A percentile compares a stretch with the other conserved stretches of the same genome.
phyloP scores from a whole-genome alignment of 768 basidiomycete species.

The Phylloporus scabripes region DNA sequence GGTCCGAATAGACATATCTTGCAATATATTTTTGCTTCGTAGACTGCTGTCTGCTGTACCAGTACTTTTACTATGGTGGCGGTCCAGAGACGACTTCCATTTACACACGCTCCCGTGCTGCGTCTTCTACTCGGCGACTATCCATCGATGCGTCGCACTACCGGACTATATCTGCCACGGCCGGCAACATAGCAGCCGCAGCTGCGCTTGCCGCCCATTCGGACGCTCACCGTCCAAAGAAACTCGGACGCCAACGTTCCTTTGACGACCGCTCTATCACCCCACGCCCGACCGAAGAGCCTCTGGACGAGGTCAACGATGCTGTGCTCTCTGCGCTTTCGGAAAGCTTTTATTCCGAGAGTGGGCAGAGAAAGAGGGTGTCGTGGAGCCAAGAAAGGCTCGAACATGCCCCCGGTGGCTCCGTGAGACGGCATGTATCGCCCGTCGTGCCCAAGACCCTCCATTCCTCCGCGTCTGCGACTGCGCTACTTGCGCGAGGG shows the following conservation, averaged over 20 bases:
- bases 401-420: slow-evolving; percentile 39
- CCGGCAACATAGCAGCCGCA: slow-evolving; percentile 66
- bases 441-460: slow-evolving; percentile 30
- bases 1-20: slow-evolving; percentile 64
- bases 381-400: slow-evolving; percentile 72
- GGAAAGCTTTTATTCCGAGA: slow-evolving; percentile 77
- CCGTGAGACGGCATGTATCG: slow-evolving; percentile 35
- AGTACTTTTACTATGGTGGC: slow-evolving; percentile 75
- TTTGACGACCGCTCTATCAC: slow-evolving; percentile 16
- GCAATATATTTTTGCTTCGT: slow-evolving; percentile 87
- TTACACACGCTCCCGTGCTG: slow-evolving; percentile 39
- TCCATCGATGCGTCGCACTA: slow-evolving; percentile 60
- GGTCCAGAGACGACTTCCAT: slow-evolving; percentile 31
- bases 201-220: slow-evolving; percentile 65
- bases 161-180: slow-evolving; percentile 62
- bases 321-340: slow-evolving; percentile 52
- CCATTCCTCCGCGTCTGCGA: slow-evolving; percentile 22
- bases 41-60: slow-evolving; percentile 67
- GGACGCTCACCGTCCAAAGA: slow-evolving; percentile 37
- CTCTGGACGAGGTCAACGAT: slow-evolving; percentile 45
- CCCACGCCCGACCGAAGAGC: slow-evolving; percentile 19
- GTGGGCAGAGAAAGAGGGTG: slow-evolving; percentile 50
- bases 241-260: slow-evolving; percentile 20
- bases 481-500: slow-evolving; percentile 35
- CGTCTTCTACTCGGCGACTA: slow-evolving; percentile 40